Percentiles rank a stretch among this genome's conserved stretches.
Evolutionary conservation across 2,329 filamentous ascomycete species (phyloP).

Genomic region (Fusarium acutatum): DNA sequence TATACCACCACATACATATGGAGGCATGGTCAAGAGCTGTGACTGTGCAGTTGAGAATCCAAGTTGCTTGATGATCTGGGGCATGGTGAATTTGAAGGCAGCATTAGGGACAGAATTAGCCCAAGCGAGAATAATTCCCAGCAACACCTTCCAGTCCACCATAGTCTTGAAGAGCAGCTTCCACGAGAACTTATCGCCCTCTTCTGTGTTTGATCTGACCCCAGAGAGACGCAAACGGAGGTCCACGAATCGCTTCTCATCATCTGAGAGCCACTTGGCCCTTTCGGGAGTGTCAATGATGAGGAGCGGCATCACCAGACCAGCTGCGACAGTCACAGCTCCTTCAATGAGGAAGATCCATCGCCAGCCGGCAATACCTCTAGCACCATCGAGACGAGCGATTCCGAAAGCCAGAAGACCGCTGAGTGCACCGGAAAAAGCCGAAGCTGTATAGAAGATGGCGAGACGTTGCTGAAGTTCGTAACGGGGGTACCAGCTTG

Average conservation of each 20-base stretch:
- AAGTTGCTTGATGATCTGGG: conserved; percentile 51
- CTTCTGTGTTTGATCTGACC: conserved; percentile 41
- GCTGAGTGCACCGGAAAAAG: conserved; percentile 53
- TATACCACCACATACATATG: conserved; percentile 46
- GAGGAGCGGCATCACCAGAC: conserved; percentile 46
- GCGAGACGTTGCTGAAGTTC: conserved; percentile 43
- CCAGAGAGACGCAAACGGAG: conserved; percentile 41
- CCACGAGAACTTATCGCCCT: conserved; percentile 41
- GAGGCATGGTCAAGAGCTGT: conserved; percentile 45
- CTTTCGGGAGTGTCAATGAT: conserved; percentile 52
- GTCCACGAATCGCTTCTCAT: conserved; percentile 46
- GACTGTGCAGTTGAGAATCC: conserved; percentile 46
- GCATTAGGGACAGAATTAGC: conserved; percentile 37
- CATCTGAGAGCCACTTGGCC: conserved; percentile 46
- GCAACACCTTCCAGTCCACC: conserved; percentile 52
- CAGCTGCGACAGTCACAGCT: conserved; percentile 49
- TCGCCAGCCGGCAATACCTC: conserved; percentile 54
- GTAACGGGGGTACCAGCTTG: conserved; percentile 44
- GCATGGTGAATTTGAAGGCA: conserved; percentile 43
- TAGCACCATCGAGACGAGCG: conserved; percentile 52
- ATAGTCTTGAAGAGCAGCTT: conserved; percentile 45
- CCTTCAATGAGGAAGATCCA: conserved; percentile 67
- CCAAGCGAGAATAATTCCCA: conserved; percentile 47
- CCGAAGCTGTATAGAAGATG: conserved; percentile 48
- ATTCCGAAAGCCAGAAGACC: conserved; percentile 57